Evolutionary conservation across 2,329 filamentous ascomycete genomes (phyloP).

Genomic region (Mycocentrospora acerina): DNA sequence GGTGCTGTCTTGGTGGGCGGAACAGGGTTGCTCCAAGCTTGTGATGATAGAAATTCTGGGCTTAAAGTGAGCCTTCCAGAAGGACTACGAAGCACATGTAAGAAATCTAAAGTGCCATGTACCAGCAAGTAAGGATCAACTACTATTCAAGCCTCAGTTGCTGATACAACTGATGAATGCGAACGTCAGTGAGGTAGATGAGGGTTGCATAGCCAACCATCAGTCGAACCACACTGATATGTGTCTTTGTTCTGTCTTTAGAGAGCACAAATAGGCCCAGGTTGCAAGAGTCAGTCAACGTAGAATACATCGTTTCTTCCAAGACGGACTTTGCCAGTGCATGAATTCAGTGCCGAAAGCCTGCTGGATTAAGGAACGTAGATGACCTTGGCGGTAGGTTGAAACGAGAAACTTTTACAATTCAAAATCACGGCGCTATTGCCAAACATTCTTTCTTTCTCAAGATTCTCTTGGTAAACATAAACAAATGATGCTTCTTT

Average conservation of each 20-base stretch:
- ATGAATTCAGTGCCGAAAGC: conserved; percentile 29
- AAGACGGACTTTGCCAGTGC: conserved; percentile 34
- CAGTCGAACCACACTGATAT: conserved; percentile 63
- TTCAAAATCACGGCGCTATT: conserved; percentile 26
- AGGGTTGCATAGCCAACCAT: conserved; percentile 71
- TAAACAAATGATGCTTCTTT: too few species aligned
- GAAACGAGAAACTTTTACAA: conserved; percentile 30
- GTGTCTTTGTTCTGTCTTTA: conserved; percentile 21
- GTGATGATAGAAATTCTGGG: conserved; percentile 26
- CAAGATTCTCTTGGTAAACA: background rate
- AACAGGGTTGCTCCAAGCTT: conserved; percentile 32
- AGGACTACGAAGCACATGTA: conserved; percentile 52
- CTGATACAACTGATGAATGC: conserved; percentile 61
- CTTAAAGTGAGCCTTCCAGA: conserved; percentile 26
- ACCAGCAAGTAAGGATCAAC: conserved; percentile 63
- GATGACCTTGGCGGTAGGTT: conserved; percentile 26
- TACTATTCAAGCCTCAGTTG: conserved; percentile 64
- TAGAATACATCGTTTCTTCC: conserved; percentile 14
- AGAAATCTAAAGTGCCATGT: conserved; percentile 59
- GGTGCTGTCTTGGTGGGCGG: conserved; percentile 18
- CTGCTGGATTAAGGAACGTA: conserved; percentile 31
- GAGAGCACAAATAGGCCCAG: conserved; percentile 30
- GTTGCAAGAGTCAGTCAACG: conserved; percentile 37
- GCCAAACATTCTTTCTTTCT: conserved; percentile 16
- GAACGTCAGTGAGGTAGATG: conserved; percentile 70